Percentiles rank a stretch among this genome's conserved stretches.
Evolutionary conservation across 2,329 filamentous ascomycete species (phyloP).

Genomic region (Rasamsonia emersonii): DNA sequence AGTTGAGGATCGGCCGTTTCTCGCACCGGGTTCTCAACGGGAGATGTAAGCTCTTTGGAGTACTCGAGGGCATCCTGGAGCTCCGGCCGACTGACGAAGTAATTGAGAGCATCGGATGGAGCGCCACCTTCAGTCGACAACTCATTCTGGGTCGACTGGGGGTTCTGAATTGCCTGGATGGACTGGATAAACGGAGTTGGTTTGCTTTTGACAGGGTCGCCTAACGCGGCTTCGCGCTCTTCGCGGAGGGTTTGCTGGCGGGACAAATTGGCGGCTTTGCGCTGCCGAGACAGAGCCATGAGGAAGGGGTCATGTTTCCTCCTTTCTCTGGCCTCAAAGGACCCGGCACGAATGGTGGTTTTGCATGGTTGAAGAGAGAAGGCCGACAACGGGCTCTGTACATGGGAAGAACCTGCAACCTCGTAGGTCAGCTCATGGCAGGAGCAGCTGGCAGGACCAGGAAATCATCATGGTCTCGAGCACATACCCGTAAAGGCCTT

Average conservation of each 20-base stretch:
- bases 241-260: constrained; percentile 61
- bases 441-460: background rate
- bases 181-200: constrained; percentile 76
- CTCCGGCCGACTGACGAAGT: constrained; percentile 62
- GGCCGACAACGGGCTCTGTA: constrained; percentile 38
- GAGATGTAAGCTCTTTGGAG: constrained; percentile 55
- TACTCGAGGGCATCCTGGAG: constrained; percentile 57
- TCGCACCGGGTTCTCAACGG: constrained; percentile 22
- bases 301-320: constrained; percentile 72
- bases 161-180: constrained; percentile 52
- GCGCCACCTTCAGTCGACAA: constrained; percentile 7
- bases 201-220: constrained; percentile 71
- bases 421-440: constrained; percentile 5
- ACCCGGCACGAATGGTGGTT: constrained; percentile 55
- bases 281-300: constrained; percentile 69
- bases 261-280: constrained; percentile 73
- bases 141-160: constrained; percentile 16
- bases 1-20: constrained; percentile 29
- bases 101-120: constrained; percentile 52
- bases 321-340: constrained; percentile 55
- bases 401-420: constrained; percentile 19
- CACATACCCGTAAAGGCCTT: constrained; percentile 53
- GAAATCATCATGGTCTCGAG: too few species aligned
- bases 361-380: constrained; percentile 46
- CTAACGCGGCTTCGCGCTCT: constrained; percentile 56